Conservation (phyloP, 225 moss, liverwort and hornwort genomes). For the Bryum argenteum region DNA sequence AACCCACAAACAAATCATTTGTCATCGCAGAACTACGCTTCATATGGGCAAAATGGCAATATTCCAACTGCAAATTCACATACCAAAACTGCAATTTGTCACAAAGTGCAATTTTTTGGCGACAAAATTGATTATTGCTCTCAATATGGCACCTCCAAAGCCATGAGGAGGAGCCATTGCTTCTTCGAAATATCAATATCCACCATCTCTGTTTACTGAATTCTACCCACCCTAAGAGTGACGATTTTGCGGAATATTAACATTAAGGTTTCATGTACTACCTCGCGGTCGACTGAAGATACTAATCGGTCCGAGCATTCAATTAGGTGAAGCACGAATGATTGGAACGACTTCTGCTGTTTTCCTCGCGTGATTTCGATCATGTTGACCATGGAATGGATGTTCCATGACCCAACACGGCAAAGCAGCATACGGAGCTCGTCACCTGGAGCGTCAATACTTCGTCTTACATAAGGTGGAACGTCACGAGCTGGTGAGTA, state of each 20-base stretch:
- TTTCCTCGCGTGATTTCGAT: constrained; percentile 55
- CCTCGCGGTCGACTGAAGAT: constrained; percentile 4
- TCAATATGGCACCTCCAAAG: too few species aligned
- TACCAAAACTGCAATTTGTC: too few species aligned
- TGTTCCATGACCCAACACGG: constrained; percentile 49
- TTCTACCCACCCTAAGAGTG: too few species aligned
- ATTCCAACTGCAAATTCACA: too few species aligned
- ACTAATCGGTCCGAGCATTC: constrained; percentile 65
- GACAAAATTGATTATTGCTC: too few species aligned
- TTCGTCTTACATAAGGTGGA: constrained; percentile 52
- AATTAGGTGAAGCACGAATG: constrained; percentile 62
- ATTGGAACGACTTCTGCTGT: constrained; percentile 37
- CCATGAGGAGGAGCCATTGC: too few species aligned
- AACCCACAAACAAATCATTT: constrained; percentile 9
- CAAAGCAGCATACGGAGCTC: constrained; percentile 69
- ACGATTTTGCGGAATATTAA: not conserved
- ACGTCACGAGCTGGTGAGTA: constrained; percentile 67
- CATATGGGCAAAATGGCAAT: too few species aligned
- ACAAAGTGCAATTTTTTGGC: too few species aligned
- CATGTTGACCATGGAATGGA: constrained; percentile 60
- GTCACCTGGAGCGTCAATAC: constrained; percentile 46
- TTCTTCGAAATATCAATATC: too few species aligned
- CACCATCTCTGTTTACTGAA: too few species aligned
- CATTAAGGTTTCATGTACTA: not conserved
- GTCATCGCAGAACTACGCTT: too few species aligned